Evolutionary conservation across 2,329 filamentous ascomycete species (phyloP), one percentile per base, ranked within the genome.

Genomic region (Xylariales sp.): DNA sequence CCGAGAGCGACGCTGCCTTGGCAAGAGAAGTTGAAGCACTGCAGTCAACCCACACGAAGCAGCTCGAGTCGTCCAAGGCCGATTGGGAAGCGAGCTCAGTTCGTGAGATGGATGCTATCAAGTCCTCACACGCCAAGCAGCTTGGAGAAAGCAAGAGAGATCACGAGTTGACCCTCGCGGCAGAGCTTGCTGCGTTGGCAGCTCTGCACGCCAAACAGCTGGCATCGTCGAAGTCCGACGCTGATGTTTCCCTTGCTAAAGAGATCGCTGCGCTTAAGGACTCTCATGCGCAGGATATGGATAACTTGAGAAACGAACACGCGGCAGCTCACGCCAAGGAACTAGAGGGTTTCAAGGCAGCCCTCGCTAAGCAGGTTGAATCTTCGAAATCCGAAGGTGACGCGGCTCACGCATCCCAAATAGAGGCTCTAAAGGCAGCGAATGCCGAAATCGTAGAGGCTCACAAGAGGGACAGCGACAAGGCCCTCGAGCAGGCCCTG

Each of bases 351-450:
- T 36, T 32, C 33, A 38, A 40, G 36, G 24, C 34, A 13, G 38
- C 55, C 29, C 56, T 60, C 18, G 55, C 56, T 25, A 49, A 56
- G 34, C 52, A 59, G 24, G 36, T 59, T 15, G 55, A 56, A 25
- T 49, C 51, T 19, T 52, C 57, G 30, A 56, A 53, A 23, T 52
- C 53, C 12, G 56, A 54, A 54, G 35, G 35, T 11, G 28, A 38
- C 24, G 35, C 28, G 31, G 35, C 35, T 15, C 17, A 39, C 23
- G n/a, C 30, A 8, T 18, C 30, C 18, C 35, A 38, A n/a, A 38
- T 38, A 14, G 27, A 38, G 17, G 50, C 55, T 13, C 41, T 58
- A 1, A 55, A 51, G 29, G 50, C 49, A n/a, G 25, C 25, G 5
- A 35, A 40, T n/a, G 21, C 15, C 14, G 32, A 40, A 18, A 29